These are phyloP conservation scores for Aspergillus sp. DNA, from an alignment of 2,329 filamentous ascomycete genomes.

Conservation along the genomic window DNA sequence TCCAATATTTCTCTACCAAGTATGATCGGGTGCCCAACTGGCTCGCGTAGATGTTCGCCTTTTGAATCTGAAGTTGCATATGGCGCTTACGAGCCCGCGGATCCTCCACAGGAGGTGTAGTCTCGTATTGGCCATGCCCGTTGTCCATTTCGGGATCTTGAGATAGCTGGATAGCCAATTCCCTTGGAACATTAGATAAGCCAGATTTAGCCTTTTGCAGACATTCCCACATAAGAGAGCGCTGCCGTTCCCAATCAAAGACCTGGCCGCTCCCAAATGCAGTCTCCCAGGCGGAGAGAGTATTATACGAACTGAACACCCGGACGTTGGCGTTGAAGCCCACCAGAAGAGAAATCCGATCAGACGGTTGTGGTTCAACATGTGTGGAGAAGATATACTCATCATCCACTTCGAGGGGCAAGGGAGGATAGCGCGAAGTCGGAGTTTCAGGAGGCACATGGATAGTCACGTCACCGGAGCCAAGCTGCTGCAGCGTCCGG, in stretches of 20 bases:
- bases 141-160: slow-evolving; percentile 36
- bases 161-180: slow-evolving; percentile 60
- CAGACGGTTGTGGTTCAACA: slow-evolving; percentile 69
- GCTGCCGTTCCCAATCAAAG: slow-evolving; percentile 76
- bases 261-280: slow-evolving; percentile 77
- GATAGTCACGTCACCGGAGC: slow-evolving; percentile 69
- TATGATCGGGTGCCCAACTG: slow-evolving; percentile 80
- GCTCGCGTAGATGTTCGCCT: slow-evolving; percentile 83
- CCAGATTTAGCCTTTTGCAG: slow-evolving; percentile 70
- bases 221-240: slow-evolving; percentile 69
- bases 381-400: slow-evolving; percentile 73
- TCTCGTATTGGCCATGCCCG: slow-evolving; percentile 40
- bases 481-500: slow-evolving; percentile 76
- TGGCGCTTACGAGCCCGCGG: slow-evolving; percentile 28
- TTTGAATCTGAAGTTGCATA: slow-evolving; percentile 85
- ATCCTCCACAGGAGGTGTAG: slow-evolving; percentile 52
- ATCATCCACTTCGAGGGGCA: slow-evolving; percentile 82
- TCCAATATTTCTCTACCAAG: slow-evolving; percentile 83
- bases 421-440: slow-evolving; percentile 73
- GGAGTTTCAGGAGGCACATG: slow-evolving; percentile 76
- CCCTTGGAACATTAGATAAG: slow-evolving; percentile 67
- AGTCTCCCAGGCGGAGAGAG: slow-evolving; percentile 76
- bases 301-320: slow-evolving; percentile 78
- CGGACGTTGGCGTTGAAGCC: slow-evolving; percentile 80
- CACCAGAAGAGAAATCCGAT: slow-evolving; percentile 68